These are phyloP conservation scores for Fusarium oxysporum DNA, from an alignment of 2,329 filamentous ascomycete species.

Conservation along the genomic window DNA sequence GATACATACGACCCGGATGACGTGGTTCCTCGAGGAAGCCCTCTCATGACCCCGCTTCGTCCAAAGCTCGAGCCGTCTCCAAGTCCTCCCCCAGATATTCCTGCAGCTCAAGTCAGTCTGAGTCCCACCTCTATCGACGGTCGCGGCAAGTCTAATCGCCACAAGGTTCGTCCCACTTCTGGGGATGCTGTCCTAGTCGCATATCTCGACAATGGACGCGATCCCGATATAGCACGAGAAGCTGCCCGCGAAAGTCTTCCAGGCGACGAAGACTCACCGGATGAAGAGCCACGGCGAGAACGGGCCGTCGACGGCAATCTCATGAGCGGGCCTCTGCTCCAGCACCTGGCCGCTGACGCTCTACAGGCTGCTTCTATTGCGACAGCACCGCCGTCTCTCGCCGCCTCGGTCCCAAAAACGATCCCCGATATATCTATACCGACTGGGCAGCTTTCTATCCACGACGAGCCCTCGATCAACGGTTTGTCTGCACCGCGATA, in stretches of 20 bases:
- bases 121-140: slow-evolving; percentile 46
- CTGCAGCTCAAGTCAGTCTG: slow-evolving; percentile 51
- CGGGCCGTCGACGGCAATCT: slow-evolving; percentile 20
- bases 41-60: slow-evolving; percentile 52
- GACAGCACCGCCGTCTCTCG: slow-evolving; percentile 13
- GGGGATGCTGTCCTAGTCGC: slow-evolving; percentile 76
- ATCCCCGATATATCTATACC: slow-evolving; percentile 47
- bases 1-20: slow-evolving; percentile 60
- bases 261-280: slow-evolving; percentile 51
- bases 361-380: slow-evolving; percentile 44
- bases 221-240: slow-evolving; percentile 71
- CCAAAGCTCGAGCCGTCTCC: slow-evolving; percentile 49
- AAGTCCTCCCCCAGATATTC: slow-evolving; percentile 53
- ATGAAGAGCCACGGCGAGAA: slow-evolving; percentile 36
- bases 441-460: slow-evolving; percentile 50
- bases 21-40: slow-evolving; percentile 55
- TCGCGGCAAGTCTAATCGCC: slow-evolving; percentile 64
- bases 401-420: slow-evolving; percentile 33
- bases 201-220: slow-evolving; percentile 71
- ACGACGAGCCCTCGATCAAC: slow-evolving; percentile 46
- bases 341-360: slow-evolving; percentile 49
- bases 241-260: slow-evolving; percentile 67
- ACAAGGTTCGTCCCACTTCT: slow-evolving; percentile 66
- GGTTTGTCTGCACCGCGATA: slow-evolving; percentile 16
- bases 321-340: slow-evolving; percentile 44